phyloP scores from a whole-genome alignment of 495 filamentous ascomycete genomes.

The Xylaria grammica region DNA sequence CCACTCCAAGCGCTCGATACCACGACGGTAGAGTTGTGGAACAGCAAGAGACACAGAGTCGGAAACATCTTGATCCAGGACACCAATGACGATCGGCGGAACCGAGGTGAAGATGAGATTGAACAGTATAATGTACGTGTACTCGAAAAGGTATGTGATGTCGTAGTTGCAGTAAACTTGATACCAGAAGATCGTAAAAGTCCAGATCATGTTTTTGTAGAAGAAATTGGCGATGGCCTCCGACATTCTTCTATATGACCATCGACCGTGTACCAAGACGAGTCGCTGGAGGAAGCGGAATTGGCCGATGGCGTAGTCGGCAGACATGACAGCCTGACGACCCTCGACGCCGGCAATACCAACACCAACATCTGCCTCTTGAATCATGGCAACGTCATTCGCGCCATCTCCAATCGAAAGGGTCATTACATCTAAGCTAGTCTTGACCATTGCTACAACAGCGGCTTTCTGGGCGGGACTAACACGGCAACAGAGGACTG shows the following conservation, averaged over 20 bases:
- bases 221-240: slow-evolving; percentile 99
- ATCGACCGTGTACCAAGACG: slow-evolving; percentile 93
- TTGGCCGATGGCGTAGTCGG: slow-evolving; percentile 98
- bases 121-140: slow-evolving; percentile 94
- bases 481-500: slow-evolving; percentile 97
- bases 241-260: slow-evolving; percentile 90
- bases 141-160: slow-evolving; percentile 94
- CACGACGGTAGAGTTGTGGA: slow-evolving; percentile 92
- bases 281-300: slow-evolving; percentile 93
- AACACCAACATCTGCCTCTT: slow-evolving; percentile 97
- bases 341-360: slow-evolving; percentile 98
- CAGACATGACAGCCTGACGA: slow-evolving; percentile 96
- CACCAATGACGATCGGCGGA: slow-evolving; percentile 94
- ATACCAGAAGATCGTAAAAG: slow-evolving; percentile 96
- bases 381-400: slow-evolving; percentile 99
- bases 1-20: slow-evolving; percentile 97
- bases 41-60: slow-evolving; percentile 93
- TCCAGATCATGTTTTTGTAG: slow-evolving; percentile 99
- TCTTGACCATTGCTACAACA: slow-evolving; percentile 95
- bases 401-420: slow-evolving; percentile 96
- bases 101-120: slow-evolving; percentile 97
- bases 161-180: slow-evolving; percentile 96
- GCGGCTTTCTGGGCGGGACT: slow-evolving; percentile 96
- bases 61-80: slow-evolving; percentile 95
- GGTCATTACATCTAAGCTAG: slow-evolving; percentile 94